A percentile compares a stretch with the other conserved stretches of the same genome.
These are phyloP conservation scores for Nyctanthes arbortristis DNA, from an alignment of 257 asterid genomes.

Conservation along the genomic window DNA sequence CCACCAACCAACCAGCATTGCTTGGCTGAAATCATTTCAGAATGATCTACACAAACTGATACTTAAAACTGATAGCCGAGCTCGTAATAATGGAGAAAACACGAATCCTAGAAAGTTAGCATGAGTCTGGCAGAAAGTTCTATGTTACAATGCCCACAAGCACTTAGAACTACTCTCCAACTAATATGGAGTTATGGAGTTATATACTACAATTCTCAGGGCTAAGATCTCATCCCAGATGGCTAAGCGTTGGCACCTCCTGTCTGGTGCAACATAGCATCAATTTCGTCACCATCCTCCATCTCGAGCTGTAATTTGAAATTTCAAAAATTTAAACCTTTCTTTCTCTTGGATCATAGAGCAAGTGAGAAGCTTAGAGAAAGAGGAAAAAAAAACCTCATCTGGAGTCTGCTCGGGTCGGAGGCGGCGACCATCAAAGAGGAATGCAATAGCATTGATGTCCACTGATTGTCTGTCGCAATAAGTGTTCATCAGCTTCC, in stretches of 20 bases:
- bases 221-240: not conserved
- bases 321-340: not conserved
- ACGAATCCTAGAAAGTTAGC: too few species aligned
- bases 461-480: slow-evolving; percentile 50
- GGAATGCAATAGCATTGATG: slow-evolving; percentile 39
- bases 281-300: slow-evolving; percentile 57
- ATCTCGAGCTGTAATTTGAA: slow-evolving; percentile 38
- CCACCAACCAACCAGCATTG: too few species aligned
- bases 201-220: too few species aligned
- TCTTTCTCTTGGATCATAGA: not conserved
- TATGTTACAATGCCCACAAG: too few species aligned
- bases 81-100: too few species aligned
- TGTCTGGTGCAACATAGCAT: slow-evolving; percentile 48
- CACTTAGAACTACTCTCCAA: too few species aligned
- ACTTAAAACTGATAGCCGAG: too few species aligned
- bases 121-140: too few species aligned
- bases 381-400: slow-evolving; percentile 28
- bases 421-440: slow-evolving; percentile 59
- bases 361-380: not conserved
- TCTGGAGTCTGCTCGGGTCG: slow-evolving; percentile 62
- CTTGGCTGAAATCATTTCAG: too few species aligned
- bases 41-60: too few species aligned
- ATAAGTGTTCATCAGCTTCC: slow-evolving; percentile 52
- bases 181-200: too few species aligned
- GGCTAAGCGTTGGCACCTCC: slow-evolving; percentile 31